A percentile compares a stretch with the other conserved stretches of the same genome.
Conservation (phyloP, 2,329 filamentous ascomycete genomes). For the Nemania diffusa region DNA sequence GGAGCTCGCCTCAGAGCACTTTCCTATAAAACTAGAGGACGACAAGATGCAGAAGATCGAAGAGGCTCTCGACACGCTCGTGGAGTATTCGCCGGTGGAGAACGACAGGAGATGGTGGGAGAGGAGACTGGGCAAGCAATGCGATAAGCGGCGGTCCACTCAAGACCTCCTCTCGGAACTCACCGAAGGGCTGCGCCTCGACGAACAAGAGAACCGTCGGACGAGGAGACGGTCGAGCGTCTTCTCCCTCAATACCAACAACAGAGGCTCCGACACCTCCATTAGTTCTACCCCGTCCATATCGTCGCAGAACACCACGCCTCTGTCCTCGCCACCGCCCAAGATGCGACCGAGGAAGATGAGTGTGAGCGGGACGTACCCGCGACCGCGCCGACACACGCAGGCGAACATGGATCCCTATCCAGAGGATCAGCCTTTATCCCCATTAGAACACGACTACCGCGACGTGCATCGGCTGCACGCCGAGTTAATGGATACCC, state of each 20-base stretch:
- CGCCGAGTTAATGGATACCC: constrained; percentile 27
- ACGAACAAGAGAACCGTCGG: constrained; percentile 34
- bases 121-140: constrained; percentile 30
- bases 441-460: constrained; percentile 17
- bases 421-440: constrained; percentile 1
- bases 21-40: constrained; percentile 31
- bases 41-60: constrained; percentile 35
- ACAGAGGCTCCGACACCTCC: constrained; percentile 32
- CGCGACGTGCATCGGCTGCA: constrained; percentile 29
- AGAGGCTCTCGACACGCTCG: constrained; percentile 36
- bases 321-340: constrained; percentile 21
- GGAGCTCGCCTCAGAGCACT: constrained; percentile 36
- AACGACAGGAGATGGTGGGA: constrained; percentile 37
- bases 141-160: constrained; percentile 35
- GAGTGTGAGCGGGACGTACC: constrained; percentile 35
- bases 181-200: constrained; percentile 33
- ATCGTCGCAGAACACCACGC: constrained; percentile 32
- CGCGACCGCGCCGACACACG: constrained; percentile 34
- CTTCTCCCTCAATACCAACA: constrained; percentile 36
- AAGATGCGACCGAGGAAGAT: constrained; percentile 38
- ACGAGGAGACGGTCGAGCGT: constrained; percentile 31
- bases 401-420: constrained; percentile 24
- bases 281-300: constrained; percentile 31
- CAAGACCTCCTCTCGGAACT: constrained; percentile 40
- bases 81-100: constrained; percentile 32